Conservation (phyloP, 2,329 filamentous ascomycete genomes). For the Penicillium sp. region DNA sequence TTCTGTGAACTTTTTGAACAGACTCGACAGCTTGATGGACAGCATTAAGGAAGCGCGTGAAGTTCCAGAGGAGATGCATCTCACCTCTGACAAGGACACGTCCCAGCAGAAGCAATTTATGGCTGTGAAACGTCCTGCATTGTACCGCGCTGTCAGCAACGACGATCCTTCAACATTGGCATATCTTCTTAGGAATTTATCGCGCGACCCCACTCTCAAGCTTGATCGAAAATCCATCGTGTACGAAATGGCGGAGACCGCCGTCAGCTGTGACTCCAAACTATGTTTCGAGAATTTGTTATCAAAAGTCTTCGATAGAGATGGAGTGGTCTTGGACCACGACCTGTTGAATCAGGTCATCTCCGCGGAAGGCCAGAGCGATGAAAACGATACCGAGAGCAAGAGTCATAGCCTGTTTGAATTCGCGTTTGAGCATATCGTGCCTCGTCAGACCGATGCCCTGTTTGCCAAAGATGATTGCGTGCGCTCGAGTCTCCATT, state of each 20-base stretch:
- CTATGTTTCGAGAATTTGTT: neutral
- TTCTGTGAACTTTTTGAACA: neutral
- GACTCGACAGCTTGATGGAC: neutral
- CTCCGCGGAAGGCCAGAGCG: neutral
- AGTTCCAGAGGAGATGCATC: neutral
- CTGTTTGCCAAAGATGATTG: conserved; percentile 4
- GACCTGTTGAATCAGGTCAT: conserved; percentile 6
- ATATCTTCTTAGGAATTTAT: neutral
- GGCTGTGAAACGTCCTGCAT: neutral
- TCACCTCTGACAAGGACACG: neutral
- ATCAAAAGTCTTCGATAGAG: neutral
- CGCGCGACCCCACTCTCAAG: neutral
- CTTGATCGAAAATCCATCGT: neutral
- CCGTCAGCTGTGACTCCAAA: neutral
- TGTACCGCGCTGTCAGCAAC: neutral
- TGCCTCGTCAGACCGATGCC: neutral
- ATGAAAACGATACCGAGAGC: neutral
- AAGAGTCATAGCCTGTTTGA: neutral
- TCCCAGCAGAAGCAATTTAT: neutral
- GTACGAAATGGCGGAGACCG: neutral
- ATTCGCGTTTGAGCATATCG: neutral
- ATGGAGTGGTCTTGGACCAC: neutral
- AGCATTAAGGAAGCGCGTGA: neutral
- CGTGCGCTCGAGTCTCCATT: conserved; percentile 9
- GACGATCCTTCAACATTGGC: neutral